phyloP scores from a whole-genome alignment of 306 rosid species.

The Sphenostylis stenocarpa region DNA sequence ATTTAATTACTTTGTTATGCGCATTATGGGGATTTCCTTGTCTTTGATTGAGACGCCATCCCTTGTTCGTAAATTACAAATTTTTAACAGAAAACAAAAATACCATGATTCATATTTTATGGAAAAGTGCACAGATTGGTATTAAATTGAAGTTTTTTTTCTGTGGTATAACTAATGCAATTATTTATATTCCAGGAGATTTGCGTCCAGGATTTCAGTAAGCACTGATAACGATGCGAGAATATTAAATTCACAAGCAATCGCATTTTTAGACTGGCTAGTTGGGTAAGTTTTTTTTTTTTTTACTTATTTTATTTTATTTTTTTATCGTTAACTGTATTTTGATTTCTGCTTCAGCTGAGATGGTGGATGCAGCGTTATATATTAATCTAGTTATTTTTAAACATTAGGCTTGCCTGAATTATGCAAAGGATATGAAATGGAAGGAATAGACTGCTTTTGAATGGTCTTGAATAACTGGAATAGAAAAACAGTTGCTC shows the following conservation, averaged over 20 bases:
- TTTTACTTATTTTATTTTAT: no score
- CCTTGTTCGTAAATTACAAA: not conserved
- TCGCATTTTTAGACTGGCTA: slow-evolving; percentile 51
- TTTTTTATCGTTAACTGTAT: not conserved
- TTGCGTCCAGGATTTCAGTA: slow-evolving; percentile 44
- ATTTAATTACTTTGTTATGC: not conserved
- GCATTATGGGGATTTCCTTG: not conserved
- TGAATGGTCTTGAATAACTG: not conserved
- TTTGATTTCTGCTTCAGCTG: not conserved
- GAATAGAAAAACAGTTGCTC: slow-evolving; percentile 1
- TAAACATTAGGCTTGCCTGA: not conserved
- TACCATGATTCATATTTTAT: not conserved
- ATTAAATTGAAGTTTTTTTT: not conserved
- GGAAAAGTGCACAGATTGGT: not conserved
- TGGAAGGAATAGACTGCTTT: not conserved
- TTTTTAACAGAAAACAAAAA: not conserved
- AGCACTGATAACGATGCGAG: slow-evolving; percentile 47
- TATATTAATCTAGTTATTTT: slow-evolving; percentile 8
- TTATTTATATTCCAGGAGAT: slow-evolving; percentile 63
- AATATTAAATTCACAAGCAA: slow-evolving; percentile 54
- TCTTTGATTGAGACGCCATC: not conserved
- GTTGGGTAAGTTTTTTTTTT: slow-evolving; percentile 52
- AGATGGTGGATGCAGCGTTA: not conserved
- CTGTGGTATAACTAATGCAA: not conserved
- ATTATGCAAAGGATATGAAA: not conserved